Evolutionary conservation across 129 eudicot species (phyloP).

Genomic region (Flaveria sonorensis): DNA sequence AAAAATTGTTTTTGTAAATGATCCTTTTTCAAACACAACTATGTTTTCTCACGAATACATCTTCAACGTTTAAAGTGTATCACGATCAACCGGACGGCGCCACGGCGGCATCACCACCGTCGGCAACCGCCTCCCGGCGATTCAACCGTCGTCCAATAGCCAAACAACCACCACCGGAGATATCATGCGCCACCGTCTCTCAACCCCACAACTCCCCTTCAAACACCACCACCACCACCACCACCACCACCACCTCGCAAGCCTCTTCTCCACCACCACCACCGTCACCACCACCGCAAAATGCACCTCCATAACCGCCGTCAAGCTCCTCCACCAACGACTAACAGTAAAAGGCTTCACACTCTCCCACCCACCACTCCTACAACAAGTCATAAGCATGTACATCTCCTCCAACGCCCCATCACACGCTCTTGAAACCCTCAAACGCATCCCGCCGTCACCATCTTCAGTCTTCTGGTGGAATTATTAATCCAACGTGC

Average conservation of each 20-base stretch:
- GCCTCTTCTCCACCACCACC: slow-evolving; percentile 27
- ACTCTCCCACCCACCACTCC: neutral
- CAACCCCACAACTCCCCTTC: neutral
- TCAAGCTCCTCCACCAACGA: slow-evolving; percentile 51
- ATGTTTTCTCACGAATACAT: no score
- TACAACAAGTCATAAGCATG: slow-evolving; percentile 24
- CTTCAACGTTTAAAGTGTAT: no score
- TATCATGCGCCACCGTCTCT: slow-evolving; percentile 23
- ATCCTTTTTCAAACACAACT: no score
- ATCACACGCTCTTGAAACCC: slow-evolving; percentile 40
- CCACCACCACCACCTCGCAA: neutral
- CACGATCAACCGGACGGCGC: no score
- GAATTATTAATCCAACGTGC: slow-evolving; percentile 51
- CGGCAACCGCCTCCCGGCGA: neutral
- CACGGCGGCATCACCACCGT: neutral
- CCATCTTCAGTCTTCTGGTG: slow-evolving; percentile 50
- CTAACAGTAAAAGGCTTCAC: slow-evolving; percentile 44
- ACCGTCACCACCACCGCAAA: slow-evolving; percentile 6
- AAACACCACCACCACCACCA: slow-evolving; percentile 22
- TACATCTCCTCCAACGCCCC: slow-evolving; percentile 45
- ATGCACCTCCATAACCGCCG: slow-evolving; percentile 33
- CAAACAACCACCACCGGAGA: slow-evolving; percentile 2
- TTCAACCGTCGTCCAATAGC: neutral
- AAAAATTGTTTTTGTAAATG: no score
- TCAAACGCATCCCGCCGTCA: slow-evolving; percentile 43